Percentiles rank a stretch among this genome's conserved stretches.
These are phyloP conservation scores for Vaccinium myrtillus DNA, from an alignment of 148 eudicot genomes.

Conservation along the genomic window DNA sequence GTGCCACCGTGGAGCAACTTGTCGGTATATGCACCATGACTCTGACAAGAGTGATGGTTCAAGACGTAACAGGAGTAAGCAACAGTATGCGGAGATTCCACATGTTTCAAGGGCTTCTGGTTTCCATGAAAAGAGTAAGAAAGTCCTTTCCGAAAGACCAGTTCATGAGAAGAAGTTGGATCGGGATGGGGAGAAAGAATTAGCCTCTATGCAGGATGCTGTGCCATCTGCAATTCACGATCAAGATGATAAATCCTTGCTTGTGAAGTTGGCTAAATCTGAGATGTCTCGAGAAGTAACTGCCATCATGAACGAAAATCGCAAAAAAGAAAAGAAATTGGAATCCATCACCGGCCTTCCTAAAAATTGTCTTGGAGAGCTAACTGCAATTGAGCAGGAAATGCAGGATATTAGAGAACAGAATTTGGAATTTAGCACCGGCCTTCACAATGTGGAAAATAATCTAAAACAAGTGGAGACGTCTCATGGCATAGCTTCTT, in stretches of 20 bases:
- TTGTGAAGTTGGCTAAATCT: conserved; percentile 24
- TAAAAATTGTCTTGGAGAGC: conserved; percentile 1
- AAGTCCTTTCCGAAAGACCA: conserved; percentile 17
- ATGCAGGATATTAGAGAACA: neutral
- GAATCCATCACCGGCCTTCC: conserved; percentile 25
- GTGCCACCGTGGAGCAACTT: conserved; percentile 79
- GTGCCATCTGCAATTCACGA: conserved; percentile 14
- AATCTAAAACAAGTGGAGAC: conserved; percentile 13
- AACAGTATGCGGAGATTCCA: conserved; percentile 28
- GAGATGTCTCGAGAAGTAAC: conserved; percentile 25
- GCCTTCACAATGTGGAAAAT: conserved; percentile 27
- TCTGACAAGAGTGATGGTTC: conserved; percentile 42
- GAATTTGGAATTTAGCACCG: conserved; percentile 11
- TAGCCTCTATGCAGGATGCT: conserved; percentile 22
- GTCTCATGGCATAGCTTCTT: conserved; percentile 22
- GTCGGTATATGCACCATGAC: conserved; percentile 69
- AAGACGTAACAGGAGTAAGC: conserved; percentile 46
- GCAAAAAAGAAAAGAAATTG: conserved; percentile 26
- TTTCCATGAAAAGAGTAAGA: conserved; percentile 32
- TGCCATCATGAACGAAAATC: conserved; percentile 20
- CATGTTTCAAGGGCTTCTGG: conserved; percentile 34
- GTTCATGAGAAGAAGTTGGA: conserved; percentile 32
- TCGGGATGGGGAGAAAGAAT: conserved; percentile 26
- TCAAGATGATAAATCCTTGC: conserved; percentile 30
- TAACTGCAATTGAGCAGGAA: neutral